phyloP scores from a whole-genome alignment of 1,284 basidiomycete genomes.

The Pseudomicrostroma phylloplanum region DNA sequence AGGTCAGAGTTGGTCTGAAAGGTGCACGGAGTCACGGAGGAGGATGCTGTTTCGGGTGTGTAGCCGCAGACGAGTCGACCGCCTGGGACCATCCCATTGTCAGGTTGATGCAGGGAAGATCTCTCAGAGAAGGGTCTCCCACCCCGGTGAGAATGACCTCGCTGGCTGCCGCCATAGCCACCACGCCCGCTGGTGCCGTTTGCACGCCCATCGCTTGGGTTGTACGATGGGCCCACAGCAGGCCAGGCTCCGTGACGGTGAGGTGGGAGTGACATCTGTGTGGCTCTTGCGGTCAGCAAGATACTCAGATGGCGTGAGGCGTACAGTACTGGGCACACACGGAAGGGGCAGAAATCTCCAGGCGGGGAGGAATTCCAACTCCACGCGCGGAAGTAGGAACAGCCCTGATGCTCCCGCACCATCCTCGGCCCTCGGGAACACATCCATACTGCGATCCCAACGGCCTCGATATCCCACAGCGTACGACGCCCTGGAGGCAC shows the following conservation, averaged over 20 bases:
- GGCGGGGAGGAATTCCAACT: too few relatives aligned
- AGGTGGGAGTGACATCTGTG: neutral
- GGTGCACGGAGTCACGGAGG: slow-evolving; percentile 13
- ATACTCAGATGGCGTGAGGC: too few relatives aligned
- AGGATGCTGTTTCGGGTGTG: slow-evolving; percentile 8
- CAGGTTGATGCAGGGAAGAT: slow-evolving; percentile 3
- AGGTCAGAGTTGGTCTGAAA: slow-evolving; percentile 23
- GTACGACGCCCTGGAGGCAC: too few relatives aligned
- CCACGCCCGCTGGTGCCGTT: slow-evolving; percentile 14
- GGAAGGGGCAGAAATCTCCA: too few relatives aligned
- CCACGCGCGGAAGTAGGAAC: too few relatives aligned
- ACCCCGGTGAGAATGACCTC: neutral
- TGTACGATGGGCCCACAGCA: neutral
- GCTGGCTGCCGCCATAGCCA: slow-evolving; percentile 13
- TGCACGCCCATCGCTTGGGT: slow-evolving; percentile 14
- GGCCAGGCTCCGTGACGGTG: slow-evolving; percentile 2
- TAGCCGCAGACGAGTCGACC: slow-evolving; percentile 14
- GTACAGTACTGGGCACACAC: too few relatives aligned
- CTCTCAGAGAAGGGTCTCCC: neutral
- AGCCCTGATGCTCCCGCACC: too few relatives aligned
- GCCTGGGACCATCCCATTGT: slow-evolving; percentile 7
- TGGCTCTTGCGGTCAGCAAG: too few relatives aligned
- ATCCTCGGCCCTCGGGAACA: too few relatives aligned
- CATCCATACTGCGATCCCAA: too few relatives aligned
- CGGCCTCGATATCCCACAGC: too few relatives aligned